Percentiles rank a stretch among this genome's conserved stretches.
Evolutionary conservation across 495 filamentous ascomycete species (phyloP).

Genomic region (Aspergillus saccharolyticus): DNA sequence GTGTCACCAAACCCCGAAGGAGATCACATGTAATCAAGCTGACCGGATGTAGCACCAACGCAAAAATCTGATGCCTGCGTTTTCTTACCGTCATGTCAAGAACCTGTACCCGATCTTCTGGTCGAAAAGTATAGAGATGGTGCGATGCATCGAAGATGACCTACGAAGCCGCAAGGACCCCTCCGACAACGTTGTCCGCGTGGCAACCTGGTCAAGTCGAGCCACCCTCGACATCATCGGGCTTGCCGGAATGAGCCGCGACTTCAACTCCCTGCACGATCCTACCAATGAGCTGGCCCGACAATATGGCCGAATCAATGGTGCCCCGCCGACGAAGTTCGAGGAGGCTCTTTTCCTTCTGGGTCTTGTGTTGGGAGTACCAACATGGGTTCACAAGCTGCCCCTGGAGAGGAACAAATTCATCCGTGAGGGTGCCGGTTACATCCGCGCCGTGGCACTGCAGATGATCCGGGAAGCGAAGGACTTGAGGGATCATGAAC

Average conservation of each 20-base stretch:
- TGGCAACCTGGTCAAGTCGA: conserved; percentile 60
- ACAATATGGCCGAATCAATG: conserved; percentile 55
- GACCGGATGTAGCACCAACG: conserved; percentile 48
- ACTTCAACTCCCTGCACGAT: conserved; percentile 68
- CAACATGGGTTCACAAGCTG: conserved; percentile 35
- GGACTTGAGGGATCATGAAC: conserved; percentile 43
- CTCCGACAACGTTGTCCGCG: conserved; percentile 45
- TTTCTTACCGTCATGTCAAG: conserved; percentile 80
- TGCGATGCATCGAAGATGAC: conserved; percentile 37
- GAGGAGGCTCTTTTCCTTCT: conserved; percentile 35
- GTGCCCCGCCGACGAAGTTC: conserved; percentile 7
- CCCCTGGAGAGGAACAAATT: conserved; percentile 65
- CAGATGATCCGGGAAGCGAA: conserved; percentile 67
- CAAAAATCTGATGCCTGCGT: conserved; percentile 76
- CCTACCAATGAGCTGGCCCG: conserved; percentile 57
- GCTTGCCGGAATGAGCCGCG: conserved; percentile 73
- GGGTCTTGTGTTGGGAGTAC: conserved; percentile 35
- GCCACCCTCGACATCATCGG: conserved; percentile 89
- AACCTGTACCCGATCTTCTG: conserved; percentile 83
- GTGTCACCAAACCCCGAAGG: not conserved
- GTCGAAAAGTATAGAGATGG: conserved; percentile 56
- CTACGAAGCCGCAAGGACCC: conserved; percentile 17
- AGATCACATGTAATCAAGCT: not conserved
- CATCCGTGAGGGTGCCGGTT: conserved; percentile 46
- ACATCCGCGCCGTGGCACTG: conserved; percentile 58